Conservation (phyloP, 2,329 filamentous ascomycete species). For the Amesomyces nigricolor region DNA sequence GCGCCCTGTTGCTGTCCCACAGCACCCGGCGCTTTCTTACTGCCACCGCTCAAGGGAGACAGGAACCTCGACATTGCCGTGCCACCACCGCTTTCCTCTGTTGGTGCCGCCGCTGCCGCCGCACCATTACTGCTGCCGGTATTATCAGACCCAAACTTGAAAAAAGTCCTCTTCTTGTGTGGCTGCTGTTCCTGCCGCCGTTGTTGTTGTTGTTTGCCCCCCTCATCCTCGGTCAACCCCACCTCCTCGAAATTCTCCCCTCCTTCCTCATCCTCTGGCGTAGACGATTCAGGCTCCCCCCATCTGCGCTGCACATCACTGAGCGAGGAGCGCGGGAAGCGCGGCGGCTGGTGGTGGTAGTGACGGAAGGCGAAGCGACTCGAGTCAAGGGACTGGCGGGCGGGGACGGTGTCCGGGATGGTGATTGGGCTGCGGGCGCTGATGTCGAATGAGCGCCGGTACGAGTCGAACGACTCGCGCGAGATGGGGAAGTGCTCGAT, state of each 20-base stretch:
- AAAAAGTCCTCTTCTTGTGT: slow-evolving; percentile 70
- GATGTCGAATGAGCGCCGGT: slow-evolving; percentile 92
- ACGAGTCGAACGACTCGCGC: slow-evolving; percentile 94
- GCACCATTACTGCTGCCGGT: slow-evolving; percentile 28
- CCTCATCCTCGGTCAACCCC: slow-evolving; percentile 67
- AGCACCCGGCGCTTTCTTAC: slow-evolving; percentile 62
- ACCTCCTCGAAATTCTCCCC: slow-evolving; percentile 73
- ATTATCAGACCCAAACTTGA: slow-evolving; percentile 66
- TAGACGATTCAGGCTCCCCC: slow-evolving; percentile 50
- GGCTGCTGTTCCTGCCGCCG: slow-evolving; percentile 29
- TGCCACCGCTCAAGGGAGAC: slow-evolving; percentile 31
- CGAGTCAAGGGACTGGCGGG: slow-evolving; percentile 77
- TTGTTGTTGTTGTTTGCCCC: slow-evolving; percentile 31
- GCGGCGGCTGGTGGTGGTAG: not conserved
- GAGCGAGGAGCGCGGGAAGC: slow-evolving; percentile 51
- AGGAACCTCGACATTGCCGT: slow-evolving; percentile 8
- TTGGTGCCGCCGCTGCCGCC: not conserved
- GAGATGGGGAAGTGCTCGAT: slow-evolving; percentile 95
- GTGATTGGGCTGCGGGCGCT: slow-evolving; percentile 76
- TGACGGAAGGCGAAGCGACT: slow-evolving; percentile 51
- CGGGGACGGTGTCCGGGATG: slow-evolving; percentile 40
- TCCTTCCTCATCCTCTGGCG: slow-evolving; percentile 45
- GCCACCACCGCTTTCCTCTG: not conserved
- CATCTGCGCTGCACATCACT: slow-evolving; percentile 39
- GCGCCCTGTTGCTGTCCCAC: slow-evolving; percentile 57